Conservation (phyloP, 495 filamentous ascomycete species). For the Clavariopsis aquatica region DNA sequence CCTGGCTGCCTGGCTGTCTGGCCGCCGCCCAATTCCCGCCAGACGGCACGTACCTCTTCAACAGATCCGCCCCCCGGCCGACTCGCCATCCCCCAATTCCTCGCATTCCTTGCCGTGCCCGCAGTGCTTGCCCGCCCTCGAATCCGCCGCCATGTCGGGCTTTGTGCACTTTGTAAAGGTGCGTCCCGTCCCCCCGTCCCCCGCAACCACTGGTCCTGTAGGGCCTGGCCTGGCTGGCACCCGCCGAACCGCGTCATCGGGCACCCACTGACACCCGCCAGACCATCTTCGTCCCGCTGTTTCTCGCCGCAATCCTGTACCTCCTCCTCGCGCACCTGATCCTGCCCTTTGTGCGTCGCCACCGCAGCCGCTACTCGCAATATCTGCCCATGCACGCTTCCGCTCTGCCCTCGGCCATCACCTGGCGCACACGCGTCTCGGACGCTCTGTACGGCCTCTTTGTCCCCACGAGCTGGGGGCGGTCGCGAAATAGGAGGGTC, state of each 20-base stretch:
- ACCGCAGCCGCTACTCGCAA: slow-evolving; percentile 69
- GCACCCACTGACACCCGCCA: slow-evolving; percentile 46
- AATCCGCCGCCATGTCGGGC: slow-evolving; percentile 22
- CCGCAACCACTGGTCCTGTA: too few relatives aligned
- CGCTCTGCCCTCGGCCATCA: slow-evolving; percentile 61
- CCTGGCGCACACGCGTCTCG: slow-evolving; percentile 63
- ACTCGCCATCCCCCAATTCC: too few relatives aligned
- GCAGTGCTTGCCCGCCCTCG: not conserved
- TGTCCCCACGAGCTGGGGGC: slow-evolving; percentile 44
- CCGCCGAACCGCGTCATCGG: too few relatives aligned
- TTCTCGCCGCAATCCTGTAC: slow-evolving; percentile 76
- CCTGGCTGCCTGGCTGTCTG: too few relatives aligned
- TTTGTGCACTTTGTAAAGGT: slow-evolving; percentile 42
- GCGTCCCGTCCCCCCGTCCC: slow-evolving; percentile 7
- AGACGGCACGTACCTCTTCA: not conserved
- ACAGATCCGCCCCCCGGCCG: too few relatives aligned
- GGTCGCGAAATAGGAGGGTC: slow-evolving; percentile 44
- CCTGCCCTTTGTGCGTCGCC: slow-evolving; percentile 72
- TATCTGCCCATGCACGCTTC: slow-evolving; percentile 49
- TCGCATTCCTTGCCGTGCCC: not conserved
- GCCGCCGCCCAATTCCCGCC: not conserved
- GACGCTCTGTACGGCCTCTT: slow-evolving; percentile 35
- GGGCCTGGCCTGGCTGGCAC: too few relatives aligned
- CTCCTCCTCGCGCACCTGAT: slow-evolving; percentile 68
- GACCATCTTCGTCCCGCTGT: slow-evolving; percentile 76